Conservation (phyloP, 345 rosid genomes). For the Pelargonium nanum region DNA sequence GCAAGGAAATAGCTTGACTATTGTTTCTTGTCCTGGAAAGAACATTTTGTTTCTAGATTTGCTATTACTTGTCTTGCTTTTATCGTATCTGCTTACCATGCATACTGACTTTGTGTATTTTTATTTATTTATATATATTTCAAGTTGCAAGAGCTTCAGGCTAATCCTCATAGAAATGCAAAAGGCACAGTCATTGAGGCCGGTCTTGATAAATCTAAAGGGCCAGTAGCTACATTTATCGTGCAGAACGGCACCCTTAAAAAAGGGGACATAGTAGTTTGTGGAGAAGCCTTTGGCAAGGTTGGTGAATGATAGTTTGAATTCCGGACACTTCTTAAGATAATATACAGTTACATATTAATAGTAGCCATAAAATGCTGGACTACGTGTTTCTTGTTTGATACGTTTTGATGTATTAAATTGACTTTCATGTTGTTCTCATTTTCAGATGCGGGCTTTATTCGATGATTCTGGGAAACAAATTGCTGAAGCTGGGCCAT, state of each 20-base stretch:
- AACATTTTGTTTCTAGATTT: neutral
- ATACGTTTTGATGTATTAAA: neutral
- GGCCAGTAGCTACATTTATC: slow-evolving; percentile 81
- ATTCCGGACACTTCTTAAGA: slow-evolving; percentile 3
- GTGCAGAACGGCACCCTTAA: slow-evolving; percentile 91
- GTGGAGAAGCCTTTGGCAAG: slow-evolving; percentile 98
- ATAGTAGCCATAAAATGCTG: slow-evolving; percentile 2
- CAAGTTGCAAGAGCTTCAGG: slow-evolving; percentile 93
- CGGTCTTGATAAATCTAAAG: slow-evolving; percentile 86
- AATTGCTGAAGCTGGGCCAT: slow-evolving; percentile 89
- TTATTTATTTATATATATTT: no score
- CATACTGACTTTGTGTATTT: slow-evolving; percentile 22
- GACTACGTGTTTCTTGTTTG: slow-evolving; percentile 7
- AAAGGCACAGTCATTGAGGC: slow-evolving; percentile 94
- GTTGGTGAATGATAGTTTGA: slow-evolving; percentile 27
- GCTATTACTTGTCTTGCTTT: slow-evolving; percentile 2
- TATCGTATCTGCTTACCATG: slow-evolving; percentile 6
- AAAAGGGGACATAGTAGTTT: slow-evolving; percentile 82
- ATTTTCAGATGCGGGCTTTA: slow-evolving; percentile 75
- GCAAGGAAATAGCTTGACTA: neutral
- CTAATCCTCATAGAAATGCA: slow-evolving; percentile 92
- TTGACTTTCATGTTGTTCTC: slow-evolving; percentile 2
- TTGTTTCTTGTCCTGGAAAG: neutral
- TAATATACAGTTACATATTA: neutral
- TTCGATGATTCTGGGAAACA: slow-evolving; percentile 70